These are phyloP conservation scores for Talaromyces pinophilus DNA, from an alignment of 2,329 filamentous ascomycete genomes.

Conservation along the genomic window DNA sequence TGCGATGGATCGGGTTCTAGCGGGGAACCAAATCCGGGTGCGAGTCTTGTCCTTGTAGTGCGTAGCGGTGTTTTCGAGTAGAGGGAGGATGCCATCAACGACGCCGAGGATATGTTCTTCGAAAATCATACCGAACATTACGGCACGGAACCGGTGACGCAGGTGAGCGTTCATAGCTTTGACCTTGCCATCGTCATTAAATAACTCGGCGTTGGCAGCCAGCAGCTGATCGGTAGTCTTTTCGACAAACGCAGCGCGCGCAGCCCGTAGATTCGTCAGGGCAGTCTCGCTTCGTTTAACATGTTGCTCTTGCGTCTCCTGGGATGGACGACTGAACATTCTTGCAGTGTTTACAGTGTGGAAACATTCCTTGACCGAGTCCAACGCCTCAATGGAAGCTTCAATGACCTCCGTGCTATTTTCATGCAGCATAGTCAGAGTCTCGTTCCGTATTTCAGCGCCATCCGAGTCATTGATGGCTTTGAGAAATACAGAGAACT, in stretches of 20 bases:
- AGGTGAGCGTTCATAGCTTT: conserved; percentile 30
- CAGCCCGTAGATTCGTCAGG: conserved; percentile 31
- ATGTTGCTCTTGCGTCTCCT: conserved; percentile 28
- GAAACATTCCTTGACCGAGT: conserved; percentile 31
- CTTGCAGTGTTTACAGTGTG: conserved; percentile 34
- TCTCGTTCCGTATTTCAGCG: conserved; percentile 35
- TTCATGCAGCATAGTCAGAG: conserved; percentile 36
- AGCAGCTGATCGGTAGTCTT: conserved; percentile 47
- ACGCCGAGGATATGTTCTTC: conserved; percentile 47
- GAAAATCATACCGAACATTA: conserved; percentile 52
- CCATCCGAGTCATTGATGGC: conserved; percentile 44
- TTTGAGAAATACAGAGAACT: conserved; percentile 39
- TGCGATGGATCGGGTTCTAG: conserved; percentile 42
- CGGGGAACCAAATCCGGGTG: conserved; percentile 48
- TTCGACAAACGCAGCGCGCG: conserved; percentile 30
- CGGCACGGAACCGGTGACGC: conserved; percentile 38
- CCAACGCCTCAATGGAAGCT: conserved; percentile 31
- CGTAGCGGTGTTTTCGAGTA: conserved; percentile 42
- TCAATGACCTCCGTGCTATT: conserved; percentile 33
- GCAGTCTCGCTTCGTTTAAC: conserved; percentile 27
- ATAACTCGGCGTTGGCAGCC: conserved; percentile 43
- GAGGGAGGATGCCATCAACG: conserved; percentile 33
- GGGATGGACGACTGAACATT: conserved; percentile 32
- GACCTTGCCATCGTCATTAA: conserved; percentile 44
- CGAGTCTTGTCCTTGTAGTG: conserved; percentile 41